Conservation (phyloP, 164 flowering plant genomes). For the Stephania yunnanensis region DNA sequence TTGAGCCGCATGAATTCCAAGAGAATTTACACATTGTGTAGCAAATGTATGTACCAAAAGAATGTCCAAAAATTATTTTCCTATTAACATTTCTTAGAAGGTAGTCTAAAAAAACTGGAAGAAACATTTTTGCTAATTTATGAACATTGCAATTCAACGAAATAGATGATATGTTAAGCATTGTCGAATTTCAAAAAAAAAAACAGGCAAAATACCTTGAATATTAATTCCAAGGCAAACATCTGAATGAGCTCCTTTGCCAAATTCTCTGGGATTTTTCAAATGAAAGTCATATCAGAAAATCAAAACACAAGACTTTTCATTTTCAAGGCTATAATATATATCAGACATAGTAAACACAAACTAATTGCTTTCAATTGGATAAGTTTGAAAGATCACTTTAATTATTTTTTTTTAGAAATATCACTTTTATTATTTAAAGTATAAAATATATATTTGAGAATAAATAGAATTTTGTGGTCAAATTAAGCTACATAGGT, state of each 20-base stretch:
- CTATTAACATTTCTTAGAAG: too few species aligned
- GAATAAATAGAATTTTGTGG: too few species aligned
- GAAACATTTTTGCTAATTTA: background rate
- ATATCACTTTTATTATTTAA: too few species aligned
- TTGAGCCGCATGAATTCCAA: too few species aligned
- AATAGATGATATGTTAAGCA: background rate
- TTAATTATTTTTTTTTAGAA: too few species aligned
- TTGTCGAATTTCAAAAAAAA: background rate
- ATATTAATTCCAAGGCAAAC: conserved; percentile 50
- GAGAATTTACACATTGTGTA: too few species aligned
- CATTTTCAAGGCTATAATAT: background rate
- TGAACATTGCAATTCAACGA: background rate
- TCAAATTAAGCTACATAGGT: too few species aligned
- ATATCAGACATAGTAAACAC: background rate
- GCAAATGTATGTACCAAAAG: too few species aligned
- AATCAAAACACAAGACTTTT: too few species aligned
- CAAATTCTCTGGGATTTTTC: conserved; percentile 40
- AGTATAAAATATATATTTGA: too few species aligned
- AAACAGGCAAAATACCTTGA: conserved; percentile 41
- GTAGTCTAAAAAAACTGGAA: background rate
- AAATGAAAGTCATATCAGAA: conserved; percentile 11
- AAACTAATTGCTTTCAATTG: background rate
- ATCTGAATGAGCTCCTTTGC: conserved; percentile 71
- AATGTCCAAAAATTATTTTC: too few species aligned
- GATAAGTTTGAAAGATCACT: too few species aligned